Evolutionary conservation across 2,329 filamentous ascomycete species (phyloP).

Genomic region (Scortechinia acanthostroma): DNA sequence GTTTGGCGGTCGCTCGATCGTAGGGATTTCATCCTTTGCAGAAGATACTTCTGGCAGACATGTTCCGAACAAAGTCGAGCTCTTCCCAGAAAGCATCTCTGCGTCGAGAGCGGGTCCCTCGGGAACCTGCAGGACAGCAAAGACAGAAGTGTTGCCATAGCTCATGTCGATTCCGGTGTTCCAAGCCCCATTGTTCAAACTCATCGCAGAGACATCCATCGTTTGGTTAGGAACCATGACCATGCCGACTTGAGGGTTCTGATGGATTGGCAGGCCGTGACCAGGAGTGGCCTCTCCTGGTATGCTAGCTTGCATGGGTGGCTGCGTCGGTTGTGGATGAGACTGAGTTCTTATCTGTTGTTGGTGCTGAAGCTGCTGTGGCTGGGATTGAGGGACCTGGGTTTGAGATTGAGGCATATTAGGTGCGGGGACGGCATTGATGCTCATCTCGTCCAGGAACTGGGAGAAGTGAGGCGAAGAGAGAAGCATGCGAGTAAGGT

Average conservation of each 20-base stretch:
- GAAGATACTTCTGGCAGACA: slow-evolving; percentile 27
- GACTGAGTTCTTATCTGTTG: slow-evolving; percentile 28
- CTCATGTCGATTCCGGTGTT: slow-evolving; percentile 40
- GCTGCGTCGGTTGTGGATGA: slow-evolving; percentile 12
- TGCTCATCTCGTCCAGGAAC: slow-evolving; percentile 67
- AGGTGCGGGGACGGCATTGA: slow-evolving; percentile 39
- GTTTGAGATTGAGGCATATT: slow-evolving; percentile 26
- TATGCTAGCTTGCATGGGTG: slow-evolving; percentile 21
- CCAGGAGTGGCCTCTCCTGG: slow-evolving; percentile 60
- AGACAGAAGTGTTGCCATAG: slow-evolving; percentile 62
- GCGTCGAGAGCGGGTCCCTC: slow-evolving; percentile 57
- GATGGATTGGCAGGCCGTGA: slow-evolving; percentile 42
- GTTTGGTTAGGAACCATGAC: slow-evolving; percentile 70
- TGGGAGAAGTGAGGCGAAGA: slow-evolving; percentile 76
- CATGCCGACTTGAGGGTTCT: slow-evolving; percentile 66
- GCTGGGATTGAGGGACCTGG: slow-evolving; percentile 23
- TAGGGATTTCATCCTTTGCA: slow-evolving; percentile 37
- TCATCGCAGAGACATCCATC: slow-evolving; percentile 70
- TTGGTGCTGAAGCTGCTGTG: slow-evolving; percentile 27
- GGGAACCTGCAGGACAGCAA: slow-evolving; percentile 65
- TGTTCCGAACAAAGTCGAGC: slow-evolving; percentile 41
- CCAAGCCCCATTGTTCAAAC: slow-evolving; percentile 30
- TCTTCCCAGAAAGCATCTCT: slow-evolving; percentile 65
- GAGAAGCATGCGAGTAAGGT: slow-evolving; percentile 75
- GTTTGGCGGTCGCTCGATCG: slow-evolving; percentile 29